These are phyloP conservation scores for Zygoascus hellenicus DNA, from an alignment of 1,139 yeast species.

Conservation along the genomic window DNA sequence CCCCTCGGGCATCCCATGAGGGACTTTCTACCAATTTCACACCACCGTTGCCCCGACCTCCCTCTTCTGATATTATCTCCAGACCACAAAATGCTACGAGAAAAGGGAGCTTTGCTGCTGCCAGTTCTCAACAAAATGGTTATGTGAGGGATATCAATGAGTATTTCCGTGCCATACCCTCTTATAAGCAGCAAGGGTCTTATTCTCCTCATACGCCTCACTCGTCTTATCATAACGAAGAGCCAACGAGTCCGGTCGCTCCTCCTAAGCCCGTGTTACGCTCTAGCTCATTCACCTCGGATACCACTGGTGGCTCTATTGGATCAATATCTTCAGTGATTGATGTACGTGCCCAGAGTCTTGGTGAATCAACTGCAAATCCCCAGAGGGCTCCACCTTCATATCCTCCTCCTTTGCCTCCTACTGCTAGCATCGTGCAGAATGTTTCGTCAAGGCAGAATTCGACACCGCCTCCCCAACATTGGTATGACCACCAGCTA, in stretches of 20 bases:
- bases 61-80: slow-evolving; percentile 22
- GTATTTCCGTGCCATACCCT: slow-evolving; percentile 35
- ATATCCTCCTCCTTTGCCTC: slow-evolving; percentile 12
- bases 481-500: slow-evolving; percentile 7
- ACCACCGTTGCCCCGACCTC: slow-evolving; percentile 16
- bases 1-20: not conserved
- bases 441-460: too few species aligned
- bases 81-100: slow-evolving; percentile 23
- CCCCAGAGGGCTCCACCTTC: slow-evolving; percentile 5
- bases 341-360: not conserved
- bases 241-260: slow-evolving; percentile 11
- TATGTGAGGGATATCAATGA: slow-evolving; percentile 42
- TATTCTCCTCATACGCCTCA: slow-evolving; percentile 2
- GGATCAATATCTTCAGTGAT: too few species aligned
- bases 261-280: slow-evolving; percentile 13
- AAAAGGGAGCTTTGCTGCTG: slow-evolving; percentile 36
- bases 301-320: slow-evolving; percentile 3
- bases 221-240: not conserved
- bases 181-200: slow-evolving; percentile 3
- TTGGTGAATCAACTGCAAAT: not conserved
- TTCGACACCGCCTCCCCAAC: not conserved
- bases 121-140: slow-evolving; percentile 22
- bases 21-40: slow-evolving; percentile 4
- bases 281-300: slow-evolving; percentile 7
- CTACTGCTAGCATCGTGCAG: not conserved